Percentiles rank a stretch among this genome's conserved stretches.
Evolutionary conservation across 2,329 filamentous ascomycete species (phyloP).

Genomic region (Lizonia empirigonia): DNA sequence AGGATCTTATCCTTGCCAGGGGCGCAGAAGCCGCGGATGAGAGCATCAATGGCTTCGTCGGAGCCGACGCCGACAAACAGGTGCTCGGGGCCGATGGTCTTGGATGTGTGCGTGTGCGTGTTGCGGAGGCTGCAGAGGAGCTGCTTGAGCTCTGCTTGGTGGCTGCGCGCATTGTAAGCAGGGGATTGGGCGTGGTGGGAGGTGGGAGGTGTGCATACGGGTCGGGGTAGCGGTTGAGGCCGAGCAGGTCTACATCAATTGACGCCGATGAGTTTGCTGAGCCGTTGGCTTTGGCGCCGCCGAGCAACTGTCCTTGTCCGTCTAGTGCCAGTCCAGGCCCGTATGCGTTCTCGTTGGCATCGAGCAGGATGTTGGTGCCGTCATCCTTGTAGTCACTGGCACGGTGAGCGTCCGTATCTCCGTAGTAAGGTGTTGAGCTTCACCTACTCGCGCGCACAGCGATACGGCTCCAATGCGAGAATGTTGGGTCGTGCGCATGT

Average conservation of each 20-base stretch:
- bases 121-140: constrained; percentile 86
- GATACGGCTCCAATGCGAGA: constrained; percentile 58
- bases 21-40: constrained; percentile 90
- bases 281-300: constrained; percentile 50
- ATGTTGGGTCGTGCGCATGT: constrained; percentile 60
- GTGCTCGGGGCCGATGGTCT: constrained; percentile 76
- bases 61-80: constrained; percentile 95
- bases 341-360: constrained; percentile 97
- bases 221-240: constrained; percentile 93
- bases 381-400: constrained; percentile 97
- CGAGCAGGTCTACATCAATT: constrained; percentile 74
- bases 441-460: constrained; percentile 60
- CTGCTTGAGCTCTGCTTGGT: constrained; percentile 86
- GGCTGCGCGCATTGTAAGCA: constrained; percentile 50
- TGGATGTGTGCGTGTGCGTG: constrained; percentile 77
- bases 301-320: constrained; percentile 55
- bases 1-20: constrained; percentile 89
- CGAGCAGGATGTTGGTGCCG: constrained; percentile 91
- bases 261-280: constrained; percentile 40
- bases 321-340: constrained; percentile 74
- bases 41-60: constrained; percentile 94
- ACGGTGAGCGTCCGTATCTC: constrained; percentile 19
- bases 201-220: constrained; percentile 58
- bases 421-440: constrained; percentile 17
- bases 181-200: not conserved